Evolutionary conservation across 2,329 filamentous ascomycete genomes (phyloP).

Genomic region (Aspergillus amoenus): DNA sequence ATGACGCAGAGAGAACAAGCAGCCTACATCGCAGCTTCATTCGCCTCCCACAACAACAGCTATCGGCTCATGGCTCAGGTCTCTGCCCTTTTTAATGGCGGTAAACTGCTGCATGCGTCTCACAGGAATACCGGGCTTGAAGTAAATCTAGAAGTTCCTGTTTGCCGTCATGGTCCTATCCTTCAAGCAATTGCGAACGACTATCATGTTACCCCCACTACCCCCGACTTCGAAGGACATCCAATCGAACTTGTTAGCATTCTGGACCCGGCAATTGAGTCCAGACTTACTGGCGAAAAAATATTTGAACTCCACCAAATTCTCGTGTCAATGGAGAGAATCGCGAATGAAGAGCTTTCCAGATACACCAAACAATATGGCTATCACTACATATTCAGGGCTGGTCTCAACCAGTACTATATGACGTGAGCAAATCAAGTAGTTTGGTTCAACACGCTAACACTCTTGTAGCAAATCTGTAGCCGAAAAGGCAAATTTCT

Average conservation of each 20-base stretch:
- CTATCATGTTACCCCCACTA: constrained; percentile 16
- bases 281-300: constrained; percentile 6
- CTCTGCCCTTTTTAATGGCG: constrained; percentile 5
- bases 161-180: constrained; percentile 11
- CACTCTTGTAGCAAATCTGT: constrained; percentile 16
- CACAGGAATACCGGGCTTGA: background rate
- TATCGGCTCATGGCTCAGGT: constrained; percentile 21
- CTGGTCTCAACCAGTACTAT: constrained; percentile 28
- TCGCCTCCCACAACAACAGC: constrained; percentile 15
- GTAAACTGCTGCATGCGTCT: constrained; percentile 1
- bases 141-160: constrained; percentile 4
- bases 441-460: background rate
- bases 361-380: constrained; percentile 21
- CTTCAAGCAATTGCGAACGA: constrained; percentile 17
- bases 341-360: constrained; percentile 23
- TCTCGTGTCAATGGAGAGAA: constrained; percentile 20
- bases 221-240: constrained; percentile 24
- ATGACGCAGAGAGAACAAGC: constrained; percentile 13
- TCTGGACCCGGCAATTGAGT: constrained; percentile 18
- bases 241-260: constrained; percentile 20
- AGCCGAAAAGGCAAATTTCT: constrained; percentile 20
- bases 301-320: constrained; percentile 17
- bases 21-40: constrained; percentile 18
- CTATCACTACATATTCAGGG: constrained; percentile 26
- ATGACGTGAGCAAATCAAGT: constrained; percentile 22